phyloP scores from a whole-genome alignment of 2,329 filamentous ascomycete species.

The Neospermospora avenae region DNA sequence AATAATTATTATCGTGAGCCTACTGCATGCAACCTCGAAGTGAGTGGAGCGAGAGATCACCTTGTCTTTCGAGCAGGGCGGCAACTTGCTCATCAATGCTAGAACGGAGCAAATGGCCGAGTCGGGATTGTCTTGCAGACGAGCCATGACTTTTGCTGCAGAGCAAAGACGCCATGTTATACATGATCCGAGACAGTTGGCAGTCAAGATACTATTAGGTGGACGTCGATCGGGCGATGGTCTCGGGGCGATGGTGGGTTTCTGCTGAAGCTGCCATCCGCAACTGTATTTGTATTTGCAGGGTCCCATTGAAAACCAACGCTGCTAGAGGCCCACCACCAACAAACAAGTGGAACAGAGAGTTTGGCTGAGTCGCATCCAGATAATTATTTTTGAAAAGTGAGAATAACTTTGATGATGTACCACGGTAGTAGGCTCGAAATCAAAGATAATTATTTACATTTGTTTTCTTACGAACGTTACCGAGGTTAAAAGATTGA shows the following conservation, averaged over 20 bases:
- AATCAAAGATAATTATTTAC: too few species aligned
- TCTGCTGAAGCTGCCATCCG: not conserved
- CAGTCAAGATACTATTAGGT: not conserved
- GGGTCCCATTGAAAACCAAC: not conserved
- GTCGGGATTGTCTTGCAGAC: slow-evolving; percentile 1
- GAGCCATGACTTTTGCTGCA: not conserved
- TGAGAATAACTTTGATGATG: too few species aligned
- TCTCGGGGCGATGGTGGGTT: not conserved
- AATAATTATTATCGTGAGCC: slow-evolving; percentile 5
- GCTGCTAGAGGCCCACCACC: not conserved
- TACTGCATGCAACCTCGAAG: not conserved
- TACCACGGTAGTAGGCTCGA: too few species aligned
- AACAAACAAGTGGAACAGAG: not conserved
- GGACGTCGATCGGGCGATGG: not conserved
- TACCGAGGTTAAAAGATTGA: too few species aligned
- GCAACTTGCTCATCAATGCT: not conserved
- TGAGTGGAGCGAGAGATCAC: not conserved
- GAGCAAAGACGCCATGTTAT: not conserved
- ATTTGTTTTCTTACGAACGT: too few species aligned
- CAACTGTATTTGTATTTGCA: too few species aligned
- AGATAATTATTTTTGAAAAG: too few species aligned
- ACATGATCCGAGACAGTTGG: not conserved
- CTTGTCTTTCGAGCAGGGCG: not conserved
- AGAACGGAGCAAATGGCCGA: not conserved
- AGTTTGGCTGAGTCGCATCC: not conserved